A percentile compares a stretch with the other conserved stretches of the same genome.
Evolutionary conservation across 495 filamentous ascomycete species (phyloP).

Genomic region (Astrocystis sublimbata): DNA sequence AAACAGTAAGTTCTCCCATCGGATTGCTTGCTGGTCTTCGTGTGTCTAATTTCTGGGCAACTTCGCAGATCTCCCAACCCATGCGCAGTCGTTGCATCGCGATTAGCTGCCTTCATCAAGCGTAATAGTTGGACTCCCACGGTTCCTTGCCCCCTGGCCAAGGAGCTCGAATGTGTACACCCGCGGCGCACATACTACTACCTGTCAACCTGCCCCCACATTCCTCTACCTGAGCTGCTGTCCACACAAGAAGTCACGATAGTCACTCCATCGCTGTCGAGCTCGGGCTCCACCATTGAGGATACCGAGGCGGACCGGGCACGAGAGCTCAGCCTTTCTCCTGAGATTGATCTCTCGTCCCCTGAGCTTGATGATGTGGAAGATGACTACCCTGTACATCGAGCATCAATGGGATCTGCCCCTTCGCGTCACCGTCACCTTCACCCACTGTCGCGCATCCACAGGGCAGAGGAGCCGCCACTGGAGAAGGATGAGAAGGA

Average conservation of each 20-base stretch:
- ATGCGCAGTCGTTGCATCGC: conserved; percentile 89
- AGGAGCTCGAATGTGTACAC: conserved; percentile 88
- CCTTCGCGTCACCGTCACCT: conserved; percentile 47
- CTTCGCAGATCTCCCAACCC: conserved; percentile 95
- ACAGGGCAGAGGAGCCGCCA: conserved; percentile 76
- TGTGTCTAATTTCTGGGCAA: conserved; percentile 21
- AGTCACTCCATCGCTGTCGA: conserved; percentile 84
- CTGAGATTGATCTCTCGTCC: conserved; percentile 88
- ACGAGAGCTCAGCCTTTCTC: conserved; percentile 78
- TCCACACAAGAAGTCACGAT: conserved; percentile 57
- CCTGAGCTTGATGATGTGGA: conserved; percentile 81
- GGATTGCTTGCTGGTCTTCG: conserved; percentile 11
- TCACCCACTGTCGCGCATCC: conserved; percentile 55
- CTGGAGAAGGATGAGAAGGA: conserved; percentile 95
- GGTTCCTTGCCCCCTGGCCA: conserved; percentile 83
- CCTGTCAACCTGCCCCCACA: conserved; percentile 79
- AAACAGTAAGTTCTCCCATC: conserved; percentile 73
- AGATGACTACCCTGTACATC: conserved; percentile 55
- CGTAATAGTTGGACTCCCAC: conserved; percentile 76
- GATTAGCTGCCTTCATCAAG: conserved; percentile 84
- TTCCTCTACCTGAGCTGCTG: conserved; percentile 76
- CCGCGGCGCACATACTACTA: conserved; percentile 96
- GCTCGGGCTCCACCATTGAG: conserved; percentile 64
- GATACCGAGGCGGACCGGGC: conserved; percentile 72
- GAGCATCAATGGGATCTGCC: conserved; percentile 60